Percentiles rank a stretch among this genome's conserved stretches.
phyloP scores from a whole-genome alignment of 768 basidiomycete species.

The Lactarius indigo region DNA sequence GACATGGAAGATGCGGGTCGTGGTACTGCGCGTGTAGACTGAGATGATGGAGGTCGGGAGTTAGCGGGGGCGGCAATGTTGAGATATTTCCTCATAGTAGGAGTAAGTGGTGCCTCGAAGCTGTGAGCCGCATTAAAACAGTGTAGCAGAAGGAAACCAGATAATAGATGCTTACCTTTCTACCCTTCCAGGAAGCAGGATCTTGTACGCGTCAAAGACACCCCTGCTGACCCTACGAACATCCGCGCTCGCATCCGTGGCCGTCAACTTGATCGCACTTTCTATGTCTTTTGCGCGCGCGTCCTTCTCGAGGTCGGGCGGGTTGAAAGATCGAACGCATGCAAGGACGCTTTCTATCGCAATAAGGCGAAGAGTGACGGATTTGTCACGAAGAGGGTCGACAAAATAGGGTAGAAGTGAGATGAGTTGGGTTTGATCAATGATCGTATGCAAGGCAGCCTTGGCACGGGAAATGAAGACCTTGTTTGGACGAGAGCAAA shows the following conservation, averaged over 20 bases:
- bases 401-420: slow-evolving; percentile 58
- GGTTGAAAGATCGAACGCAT: slow-evolving; percentile 72
- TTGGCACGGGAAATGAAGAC: slow-evolving; percentile 67
- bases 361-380: slow-evolving; percentile 55
- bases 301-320: slow-evolving; percentile 75
- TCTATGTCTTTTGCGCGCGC: slow-evolving; percentile 63
- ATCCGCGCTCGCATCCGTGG: slow-evolving; percentile 72
- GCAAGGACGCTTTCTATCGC: slow-evolving; percentile 63
- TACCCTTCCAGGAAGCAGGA: slow-evolving; percentile 63
- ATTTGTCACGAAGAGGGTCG: slow-evolving; percentile 65
- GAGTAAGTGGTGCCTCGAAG: slow-evolving; percentile 69
- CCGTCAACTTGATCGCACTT: slow-evolving; percentile 59
- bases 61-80: slow-evolving; percentile 15
- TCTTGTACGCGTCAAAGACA: slow-evolving; percentile 73
- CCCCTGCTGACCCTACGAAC: slow-evolving; percentile 65
- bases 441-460: slow-evolving; percentile 53
- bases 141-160: background rate
- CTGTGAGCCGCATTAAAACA: slow-evolving; percentile 37
- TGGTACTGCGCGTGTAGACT: slow-evolving; percentile 8
- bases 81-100: slow-evolving; percentile 49
- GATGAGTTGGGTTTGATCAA: slow-evolving; percentile 66
- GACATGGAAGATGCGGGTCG: slow-evolving; percentile 20
- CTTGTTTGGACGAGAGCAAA: slow-evolving; percentile 77
- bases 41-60: slow-evolving; percentile 23
- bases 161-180: slow-evolving; percentile 48